phyloP scores from a whole-genome alignment of 164 flowering plant genomes.

The Sedum album region DNA sequence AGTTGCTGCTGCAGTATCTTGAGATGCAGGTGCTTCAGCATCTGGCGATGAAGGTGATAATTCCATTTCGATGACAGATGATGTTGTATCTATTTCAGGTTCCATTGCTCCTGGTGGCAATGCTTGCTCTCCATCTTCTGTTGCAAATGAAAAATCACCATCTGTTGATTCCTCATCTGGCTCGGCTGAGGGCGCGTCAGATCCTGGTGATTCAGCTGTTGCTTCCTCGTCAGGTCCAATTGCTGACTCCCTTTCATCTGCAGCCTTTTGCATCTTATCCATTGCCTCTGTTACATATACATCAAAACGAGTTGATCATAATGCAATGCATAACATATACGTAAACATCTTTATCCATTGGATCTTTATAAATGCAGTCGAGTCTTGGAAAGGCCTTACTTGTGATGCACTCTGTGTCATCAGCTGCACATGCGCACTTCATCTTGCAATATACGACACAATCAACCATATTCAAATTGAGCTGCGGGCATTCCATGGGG shows the following conservation, averaged over 20 bases:
- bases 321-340: not conserved
- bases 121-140: not conserved
- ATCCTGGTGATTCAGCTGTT: not conserved
- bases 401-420: not conserved
- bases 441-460: slow-evolving; percentile 3
- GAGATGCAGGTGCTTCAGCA: slow-evolving; percentile 4
- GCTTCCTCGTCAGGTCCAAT: not conserved
- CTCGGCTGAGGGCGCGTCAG: not conserved
- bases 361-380: not conserved
- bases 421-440: slow-evolving; percentile 4
- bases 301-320: not conserved
- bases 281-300: not conserved
- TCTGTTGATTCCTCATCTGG: slow-evolving; percentile 1
- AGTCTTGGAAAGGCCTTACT: not conserved
- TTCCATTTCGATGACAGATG: slow-evolving; percentile 2
- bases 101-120: not conserved
- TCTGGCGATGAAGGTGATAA: not conserved
- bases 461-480: slow-evolving; percentile 1
- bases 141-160: not conserved
- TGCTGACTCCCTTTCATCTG: slow-evolving; percentile 5
- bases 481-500: slow-evolving; percentile 5
- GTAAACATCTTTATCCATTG: too few relatives aligned
- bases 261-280: slow-evolving; percentile 4
- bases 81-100: not conserved
- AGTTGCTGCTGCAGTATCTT: not conserved